Evolutionary conservation across 176 grass and related monocot species (phyloP).

Genomic region (Echinochloa phyllopogon): DNA sequence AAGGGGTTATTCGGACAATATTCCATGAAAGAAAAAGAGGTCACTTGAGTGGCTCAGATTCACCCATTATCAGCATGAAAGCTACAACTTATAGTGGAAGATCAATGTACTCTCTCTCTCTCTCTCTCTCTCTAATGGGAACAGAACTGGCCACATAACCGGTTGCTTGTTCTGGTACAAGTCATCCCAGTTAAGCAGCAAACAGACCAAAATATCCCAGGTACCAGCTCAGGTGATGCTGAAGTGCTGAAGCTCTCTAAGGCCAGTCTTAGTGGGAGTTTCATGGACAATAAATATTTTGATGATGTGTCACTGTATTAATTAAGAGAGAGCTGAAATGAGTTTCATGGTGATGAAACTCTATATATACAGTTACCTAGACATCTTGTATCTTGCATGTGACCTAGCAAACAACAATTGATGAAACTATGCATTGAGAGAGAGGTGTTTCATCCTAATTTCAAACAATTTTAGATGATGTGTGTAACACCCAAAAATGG

Average conservation of each 20-base stretch:
- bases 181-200: slow-evolving; percentile 20
- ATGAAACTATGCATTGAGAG: too few species aligned
- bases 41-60: slow-evolving; percentile 16
- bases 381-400: too few species aligned
- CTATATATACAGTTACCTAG: too few species aligned
- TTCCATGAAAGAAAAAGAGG: not conserved
- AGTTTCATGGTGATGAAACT: too few species aligned
- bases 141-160: not conserved
- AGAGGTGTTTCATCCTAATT: too few species aligned
- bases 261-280: too few species aligned
- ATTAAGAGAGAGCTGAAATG: too few species aligned
- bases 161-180: slow-evolving; percentile 12
- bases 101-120: not conserved
- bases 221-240: not conserved
- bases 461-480: too few species aligned
- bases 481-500: too few species aligned
- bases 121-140: not conserved
- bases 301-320: too few species aligned
- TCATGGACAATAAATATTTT: too few species aligned
- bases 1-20: not conserved
- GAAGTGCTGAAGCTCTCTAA: not conserved
- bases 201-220: not conserved
- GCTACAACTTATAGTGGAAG: not conserved
- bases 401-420: too few species aligned
- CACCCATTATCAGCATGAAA: not conserved